phyloP scores from a whole-genome alignment of 1,284 basidiomycete species.

The Cryptococcus sp. region DNA sequence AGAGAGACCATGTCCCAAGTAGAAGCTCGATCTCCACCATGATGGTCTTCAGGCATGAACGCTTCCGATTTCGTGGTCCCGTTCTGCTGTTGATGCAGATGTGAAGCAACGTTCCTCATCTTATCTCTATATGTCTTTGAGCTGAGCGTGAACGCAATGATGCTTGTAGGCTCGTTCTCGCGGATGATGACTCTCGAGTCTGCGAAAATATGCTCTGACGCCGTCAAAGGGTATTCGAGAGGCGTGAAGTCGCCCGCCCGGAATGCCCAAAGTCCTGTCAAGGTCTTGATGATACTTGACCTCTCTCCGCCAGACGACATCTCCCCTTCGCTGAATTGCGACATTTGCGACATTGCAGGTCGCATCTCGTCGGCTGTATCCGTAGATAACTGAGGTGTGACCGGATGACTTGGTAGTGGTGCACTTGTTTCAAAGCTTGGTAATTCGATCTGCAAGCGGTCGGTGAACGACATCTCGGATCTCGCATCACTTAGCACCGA shows the following conservation, averaged over 20 bases:
- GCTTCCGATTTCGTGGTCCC: conserved; percentile 54
- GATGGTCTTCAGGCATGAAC: conserved; percentile 37
- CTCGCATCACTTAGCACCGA: conserved; percentile 33
- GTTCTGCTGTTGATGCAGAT: conserved; percentile 55
- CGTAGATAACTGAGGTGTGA: conserved; percentile 41
- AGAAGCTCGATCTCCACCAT: conserved; percentile 53
- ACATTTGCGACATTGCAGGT: conserved; percentile 32
- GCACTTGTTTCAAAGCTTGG: conserved; percentile 53
- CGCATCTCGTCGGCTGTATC: conserved; percentile 37
- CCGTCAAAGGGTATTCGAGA: conserved; percentile 59
- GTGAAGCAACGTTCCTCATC: conserved; percentile 65
- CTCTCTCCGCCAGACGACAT: conserved; percentile 61
- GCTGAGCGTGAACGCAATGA: conserved; percentile 93
- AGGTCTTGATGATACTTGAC: conserved; percentile 77
- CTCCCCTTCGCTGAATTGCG: conserved; percentile 55
- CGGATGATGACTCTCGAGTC: conserved; percentile 94
- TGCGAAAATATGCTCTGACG: conserved; percentile 83
- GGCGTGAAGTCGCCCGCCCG: conserved; percentile 59
- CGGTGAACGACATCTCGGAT: conserved; percentile 43
- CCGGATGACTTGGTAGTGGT: conserved; percentile 50
- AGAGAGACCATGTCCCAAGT: conserved; percentile 83
- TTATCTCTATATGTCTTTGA: conserved; percentile 86
- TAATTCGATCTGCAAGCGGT: conserved; percentile 51
- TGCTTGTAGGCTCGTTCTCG: conserved; percentile 96
- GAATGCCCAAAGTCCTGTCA: conserved; percentile 79